Conservation (phyloP, 495 filamentous ascomycete genomes). For the Glarea lozoyensis region DNA sequence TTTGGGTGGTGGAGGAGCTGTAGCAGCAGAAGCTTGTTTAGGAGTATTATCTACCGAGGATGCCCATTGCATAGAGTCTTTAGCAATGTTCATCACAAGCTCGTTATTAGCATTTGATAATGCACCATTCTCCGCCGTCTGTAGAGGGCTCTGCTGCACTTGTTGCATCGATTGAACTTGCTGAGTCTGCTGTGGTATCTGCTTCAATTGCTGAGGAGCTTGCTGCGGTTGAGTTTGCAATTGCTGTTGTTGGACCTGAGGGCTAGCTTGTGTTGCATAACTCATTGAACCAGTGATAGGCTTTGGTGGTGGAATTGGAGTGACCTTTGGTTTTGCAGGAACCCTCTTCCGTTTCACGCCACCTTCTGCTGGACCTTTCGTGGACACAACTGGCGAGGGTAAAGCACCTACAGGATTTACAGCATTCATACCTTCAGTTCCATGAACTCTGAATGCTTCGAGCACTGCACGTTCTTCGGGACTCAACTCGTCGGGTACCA, state of each 20-base stretch:
- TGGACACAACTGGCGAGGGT: conserved; percentile 5
- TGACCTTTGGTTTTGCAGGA: conserved; percentile 13
- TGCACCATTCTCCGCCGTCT: background rate
- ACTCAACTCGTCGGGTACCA: conserved; percentile 15
- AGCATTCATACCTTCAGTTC: conserved; percentile 7
- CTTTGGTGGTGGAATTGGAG: conserved; percentile 4
- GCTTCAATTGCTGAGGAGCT: background rate
- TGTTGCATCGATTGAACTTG: background rate
- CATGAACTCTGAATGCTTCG: conserved; percentile 20
- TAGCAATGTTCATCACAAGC: conserved; percentile 1
- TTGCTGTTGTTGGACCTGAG: background rate
- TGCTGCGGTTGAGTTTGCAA: background rate
- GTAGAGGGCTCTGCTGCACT: background rate
- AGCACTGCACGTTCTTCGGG: conserved; percentile 22
- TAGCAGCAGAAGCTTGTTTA: conserved; percentile 11
- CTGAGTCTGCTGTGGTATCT: background rate
- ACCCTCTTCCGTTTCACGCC: conserved; percentile 18
- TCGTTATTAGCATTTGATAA: conserved; percentile 1
- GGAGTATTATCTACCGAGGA: too few relatives aligned
- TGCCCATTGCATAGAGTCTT: conserved; percentile 16
- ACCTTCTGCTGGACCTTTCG: conserved; percentile 5
- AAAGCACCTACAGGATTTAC: too few relatives aligned
- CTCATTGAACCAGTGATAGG: background rate
- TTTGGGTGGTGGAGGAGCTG: conserved; percentile 13
- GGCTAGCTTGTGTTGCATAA: background rate